Evolutionary conservation across 2,329 filamentous ascomycete genomes (phyloP), one percentile per base, ranked within the genome.

Genomic region (Alternaria panax): DNA sequence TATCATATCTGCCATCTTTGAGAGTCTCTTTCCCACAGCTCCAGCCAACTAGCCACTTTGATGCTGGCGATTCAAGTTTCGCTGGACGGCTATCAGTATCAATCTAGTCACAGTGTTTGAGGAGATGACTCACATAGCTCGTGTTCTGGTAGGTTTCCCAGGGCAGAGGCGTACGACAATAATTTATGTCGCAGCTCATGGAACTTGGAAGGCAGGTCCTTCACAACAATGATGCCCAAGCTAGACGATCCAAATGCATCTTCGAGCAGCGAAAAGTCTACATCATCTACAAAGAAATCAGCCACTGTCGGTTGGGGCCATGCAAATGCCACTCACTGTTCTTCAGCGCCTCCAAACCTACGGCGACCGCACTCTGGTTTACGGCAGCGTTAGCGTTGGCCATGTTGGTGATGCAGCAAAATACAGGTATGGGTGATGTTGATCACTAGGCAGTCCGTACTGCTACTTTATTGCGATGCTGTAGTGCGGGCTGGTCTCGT

Each of bases 141-240:
- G 14, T 86, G 79, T 25, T 85, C 79, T 5, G 92, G 86, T 5
- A 98, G 84, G 64, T 93, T 93, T 32, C 92, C 95, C 38, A 98
- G 87, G 75, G 96, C 95, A 0, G 92, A 96, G 4, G 93, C 88
- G 75, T 95, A 95, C 0, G 92, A 95, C 7, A 99, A 84, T 2
- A 96, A 85, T 60, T 86, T 86, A 59, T 86, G 86, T 61, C 95
- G 87, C 42, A 97, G 81, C n/a, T 85, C 79, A 14, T 85, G 79
- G 70, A 96, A 99, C 52, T 87, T 83, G 6, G 84, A 63, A 0
- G 93, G 92, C 0, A 98, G 86, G 74, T 93, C 92, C 75, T 91
- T 92, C 47, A 99, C 93, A n/a, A 98, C 82, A 55, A 99, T 89
- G 52, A 99, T 97, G 0, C 95, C 95, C 12, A 98, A 83, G 2